Conservation (phyloP, 257 asterid genomes). For the Capsicum rhomboideum region DNA sequence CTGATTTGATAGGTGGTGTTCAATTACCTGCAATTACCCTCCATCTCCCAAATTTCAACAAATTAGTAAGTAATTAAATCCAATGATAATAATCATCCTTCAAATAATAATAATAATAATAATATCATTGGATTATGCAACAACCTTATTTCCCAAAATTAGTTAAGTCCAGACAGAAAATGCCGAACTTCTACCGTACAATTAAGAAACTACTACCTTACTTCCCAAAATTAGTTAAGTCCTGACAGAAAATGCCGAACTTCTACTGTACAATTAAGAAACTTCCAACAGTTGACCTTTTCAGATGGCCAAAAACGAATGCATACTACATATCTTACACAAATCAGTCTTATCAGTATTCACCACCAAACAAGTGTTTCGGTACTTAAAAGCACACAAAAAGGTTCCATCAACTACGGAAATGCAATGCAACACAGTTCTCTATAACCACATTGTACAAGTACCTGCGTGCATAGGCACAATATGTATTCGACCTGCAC, state of each 20-base stretch:
- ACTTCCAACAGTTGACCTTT: neutral
- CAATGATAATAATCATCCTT: neutral
- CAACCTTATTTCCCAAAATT: neutral
- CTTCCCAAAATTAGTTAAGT: neutral
- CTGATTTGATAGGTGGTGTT: neutral
- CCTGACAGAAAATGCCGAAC: neutral
- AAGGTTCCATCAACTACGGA: neutral
- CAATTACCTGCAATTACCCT: neutral
- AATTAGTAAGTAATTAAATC: neutral
- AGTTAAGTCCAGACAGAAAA: neutral
- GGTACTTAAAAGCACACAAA: neutral
- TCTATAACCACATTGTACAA: neutral
- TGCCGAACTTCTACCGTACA: neutral
- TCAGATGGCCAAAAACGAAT: neutral
- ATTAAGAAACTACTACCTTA: neutral
- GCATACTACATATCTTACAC: neutral
- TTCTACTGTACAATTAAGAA: neutral
- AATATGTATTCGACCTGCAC: slow-evolving; percentile 71
- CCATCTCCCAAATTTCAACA: neutral
- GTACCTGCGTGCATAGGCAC: slow-evolving; percentile 91
- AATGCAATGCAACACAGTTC: neutral
- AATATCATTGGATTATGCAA: neutral
- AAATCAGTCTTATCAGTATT: neutral
- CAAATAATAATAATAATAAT: neutral
- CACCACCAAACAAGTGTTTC: neutral